Evolutionary conservation across 371 early-diverging fungal genomes (phyloP).

Genomic region (Phascolomyces articulosus): DNA sequence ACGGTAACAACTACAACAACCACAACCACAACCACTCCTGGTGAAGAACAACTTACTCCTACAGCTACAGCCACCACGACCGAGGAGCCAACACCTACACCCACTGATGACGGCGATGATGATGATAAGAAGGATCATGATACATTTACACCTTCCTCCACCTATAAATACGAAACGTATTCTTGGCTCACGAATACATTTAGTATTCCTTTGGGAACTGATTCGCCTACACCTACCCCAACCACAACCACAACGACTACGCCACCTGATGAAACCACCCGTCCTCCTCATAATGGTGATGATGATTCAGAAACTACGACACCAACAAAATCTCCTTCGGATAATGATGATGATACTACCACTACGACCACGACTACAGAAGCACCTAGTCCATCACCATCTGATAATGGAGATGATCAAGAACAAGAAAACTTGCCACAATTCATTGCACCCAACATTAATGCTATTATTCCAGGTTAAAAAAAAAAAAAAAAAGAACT

Average conservation of each 20-base stretch:
- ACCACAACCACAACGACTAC: conserved; percentile 7
- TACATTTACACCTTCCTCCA: conserved; percentile 18
- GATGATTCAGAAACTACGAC: conserved; percentile 1
- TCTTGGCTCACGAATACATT: conserved; percentile 20
- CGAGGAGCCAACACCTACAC: conserved; percentile 10
- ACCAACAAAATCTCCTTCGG: not conserved
- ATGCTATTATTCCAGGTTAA: conserved; percentile 46
- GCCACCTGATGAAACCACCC: not conserved
- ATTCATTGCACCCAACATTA: conserved; percentile 50
- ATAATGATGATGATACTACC: not conserved
- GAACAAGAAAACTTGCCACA: conserved; percentile 27
- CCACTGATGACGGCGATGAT: conserved; percentile 13
- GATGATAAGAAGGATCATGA: conserved; percentile 6
- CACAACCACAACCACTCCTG: not conserved
- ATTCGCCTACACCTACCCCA: conserved; percentile 4
- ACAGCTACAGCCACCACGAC: conserved; percentile 9
- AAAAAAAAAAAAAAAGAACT: no score
- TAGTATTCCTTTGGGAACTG: conserved; percentile 19
- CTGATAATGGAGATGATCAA: not conserved
- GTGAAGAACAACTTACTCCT: conserved; percentile 6
- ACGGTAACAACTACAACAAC: no score
- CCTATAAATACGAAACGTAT: conserved; percentile 18
- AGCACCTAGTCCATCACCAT: conserved; percentile 5
- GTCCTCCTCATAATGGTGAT: not conserved
- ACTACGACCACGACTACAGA: conserved; percentile 7